Base-by-base conservation (phyloP, 2,329 filamentous ascomycete species). In the Colletotrichum plurivorum region DNA sequence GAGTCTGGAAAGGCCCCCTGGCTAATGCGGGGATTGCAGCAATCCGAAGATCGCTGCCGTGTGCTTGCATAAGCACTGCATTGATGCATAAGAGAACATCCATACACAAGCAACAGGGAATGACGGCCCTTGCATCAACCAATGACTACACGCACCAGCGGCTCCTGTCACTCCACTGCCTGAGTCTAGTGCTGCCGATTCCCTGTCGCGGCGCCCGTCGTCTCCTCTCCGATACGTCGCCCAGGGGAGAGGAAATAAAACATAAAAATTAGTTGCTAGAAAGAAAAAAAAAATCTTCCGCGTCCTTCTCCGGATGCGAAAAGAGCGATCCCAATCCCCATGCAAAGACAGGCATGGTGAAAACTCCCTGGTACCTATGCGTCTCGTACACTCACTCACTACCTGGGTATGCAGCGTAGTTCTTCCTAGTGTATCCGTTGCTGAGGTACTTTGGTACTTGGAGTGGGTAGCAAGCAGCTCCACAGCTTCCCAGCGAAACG, bases 21-120 rank as follows among this genome's bases (percentile, higher is more conserved):
- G 54, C 48, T 56, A 69, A 60, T 66, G 66, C 62, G 66, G 66
- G 66, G 66, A 43, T 60, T 69, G 66, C 18, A 66, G 46, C 36
- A 69, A 60, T 66, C 54, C 55, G 49, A 69, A 59, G 61, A 69
- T 69, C 62, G 61, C 66, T 10, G 43, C 48, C 61, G 66, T 55
- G 53, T 60, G 43, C 22, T 39, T 69, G 49, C 55, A 66, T 59
- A 41, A 54, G 46, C 22, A 62, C 39, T 5, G 58, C n/a, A 27
- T 62, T 53, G 15, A 10, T 60, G 18, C 46, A 52, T 63, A n/a
- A 22, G 36, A 31, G 10, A 25, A 13, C 36, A 22, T 27, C 15
- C 48, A 25, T 45, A 51, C 31, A 36, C n/a, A 41, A 12, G 31
- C 31, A 36, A 36, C 31, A 36, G 31, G 31, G 31, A 36, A 36